Conservation (phyloP, 2,329 filamentous ascomycete species). For the Chaetomium sp. region DNA sequence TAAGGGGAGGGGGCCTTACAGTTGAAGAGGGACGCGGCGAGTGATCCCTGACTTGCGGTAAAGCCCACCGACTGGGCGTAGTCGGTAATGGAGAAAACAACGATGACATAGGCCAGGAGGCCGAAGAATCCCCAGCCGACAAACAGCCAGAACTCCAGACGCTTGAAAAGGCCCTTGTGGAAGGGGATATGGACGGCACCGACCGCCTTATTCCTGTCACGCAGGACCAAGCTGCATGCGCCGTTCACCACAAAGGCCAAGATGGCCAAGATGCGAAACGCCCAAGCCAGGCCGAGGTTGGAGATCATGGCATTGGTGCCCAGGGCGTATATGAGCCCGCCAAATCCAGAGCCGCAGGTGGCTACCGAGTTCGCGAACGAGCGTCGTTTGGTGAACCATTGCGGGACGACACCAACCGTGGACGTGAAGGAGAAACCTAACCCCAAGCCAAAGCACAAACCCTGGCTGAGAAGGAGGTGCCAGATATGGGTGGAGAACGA, state of each 20-base stretch:
- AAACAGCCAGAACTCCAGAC: conserved; percentile 64
- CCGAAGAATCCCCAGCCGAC: conserved; percentile 70
- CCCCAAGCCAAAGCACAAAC: conserved; percentile 74
- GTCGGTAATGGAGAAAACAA: conserved; percentile 76
- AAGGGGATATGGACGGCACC: conserved; percentile 69
- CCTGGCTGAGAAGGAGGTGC: conserved; percentile 76
- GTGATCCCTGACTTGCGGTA: conserved; percentile 64
- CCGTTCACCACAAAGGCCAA: conserved; percentile 65
- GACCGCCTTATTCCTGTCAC: conserved; percentile 71
- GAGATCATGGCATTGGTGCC: conserved; percentile 69
- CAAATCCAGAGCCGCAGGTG: conserved; percentile 71
- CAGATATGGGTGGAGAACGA: conserved; percentile 70
- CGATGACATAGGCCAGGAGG: conserved; percentile 72
- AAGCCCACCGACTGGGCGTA: conserved; percentile 72
- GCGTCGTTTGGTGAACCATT: conserved; percentile 72
- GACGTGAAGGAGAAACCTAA: conserved; percentile 77
- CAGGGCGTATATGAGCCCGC: conserved; percentile 71
- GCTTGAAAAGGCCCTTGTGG: conserved; percentile 62
- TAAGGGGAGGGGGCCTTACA: conserved; percentile 44
- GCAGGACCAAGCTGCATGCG: conserved; percentile 63
- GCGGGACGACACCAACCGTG: conserved; percentile 66
- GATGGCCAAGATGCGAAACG: conserved; percentile 66
- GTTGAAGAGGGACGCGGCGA: conserved; percentile 75
- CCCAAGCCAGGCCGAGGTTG: conserved; percentile 65
- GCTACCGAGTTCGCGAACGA: conserved; percentile 70